phyloP scores from a whole-genome alignment of 805 yeast genomes.

The Sugiyamaella boreocaroliniensis region DNA sequence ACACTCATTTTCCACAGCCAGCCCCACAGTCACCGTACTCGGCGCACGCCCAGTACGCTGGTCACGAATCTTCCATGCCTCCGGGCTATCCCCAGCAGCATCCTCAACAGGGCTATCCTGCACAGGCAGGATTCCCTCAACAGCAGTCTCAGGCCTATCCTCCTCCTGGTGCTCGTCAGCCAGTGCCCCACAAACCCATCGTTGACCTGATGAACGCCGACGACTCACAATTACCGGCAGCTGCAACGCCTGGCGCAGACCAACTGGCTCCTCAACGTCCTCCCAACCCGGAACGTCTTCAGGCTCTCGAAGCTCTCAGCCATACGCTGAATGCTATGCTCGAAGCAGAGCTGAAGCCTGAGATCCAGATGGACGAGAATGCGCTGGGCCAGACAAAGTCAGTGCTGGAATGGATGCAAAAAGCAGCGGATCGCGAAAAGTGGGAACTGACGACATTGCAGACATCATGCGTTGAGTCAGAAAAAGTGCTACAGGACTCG shows the following conservation, averaged over 20 bases:
- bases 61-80: too few species aligned
- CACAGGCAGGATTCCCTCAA: too few species aligned
- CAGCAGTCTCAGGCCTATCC: not conserved
- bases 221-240: not conserved
- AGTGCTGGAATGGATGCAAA: slow-evolving; percentile 32
- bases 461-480: slow-evolving; percentile 27
- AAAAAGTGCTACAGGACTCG: slow-evolving; percentile 26
- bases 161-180: not conserved
- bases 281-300: slow-evolving; percentile 34
- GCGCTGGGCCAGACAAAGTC: slow-evolving; percentile 31
- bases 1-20: not conserved
- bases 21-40: too few species aligned
- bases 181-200: not conserved
- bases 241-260: not conserved
- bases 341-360: slow-evolving; percentile 22
- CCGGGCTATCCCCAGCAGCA: too few species aligned
- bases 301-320: slow-evolving; percentile 22
- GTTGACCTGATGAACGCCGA: not conserved
- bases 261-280: slow-evolving; percentile 7
- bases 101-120: too few species aligned
- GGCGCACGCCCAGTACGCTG: not conserved
- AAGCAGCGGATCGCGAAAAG: slow-evolving; percentile 34
- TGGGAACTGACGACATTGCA: slow-evolving; percentile 25
- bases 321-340: slow-evolving; percentile 23
- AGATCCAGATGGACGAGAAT: slow-evolving; percentile 22